These are phyloP conservation scores for Arabidopsis thaliana DNA, from an alignment of 345 rosid genomes.

Conservation along the genomic window TAIR10.1 NC_003075.7:11347501-11348000, in stretches of 20 bases:
- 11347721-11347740: slow-evolving; percentile 49
- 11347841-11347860: slow-evolving; percentile 39
- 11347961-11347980: slow-evolving; percentile 28
- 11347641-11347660: slow-evolving; percentile 43
- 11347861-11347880: slow-evolving; percentile 40
- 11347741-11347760: slow-evolving; percentile 49
- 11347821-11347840: background rate
- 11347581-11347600: slow-evolving; percentile 51
- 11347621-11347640: background rate
- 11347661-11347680: slow-evolving; percentile 43
- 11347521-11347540: slow-evolving; percentile 51
- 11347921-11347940: background rate
- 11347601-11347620: slow-evolving; percentile 34
- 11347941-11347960: slow-evolving; percentile 20
- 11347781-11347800: slow-evolving; percentile 53
- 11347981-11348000: slow-evolving; percentile 10
- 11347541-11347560: slow-evolving; percentile 47
- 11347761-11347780: slow-evolving; percentile 53
- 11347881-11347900: slow-evolving; percentile 24
- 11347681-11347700: slow-evolving; percentile 32
- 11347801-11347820: background rate
- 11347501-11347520: slow-evolving; percentile 52
- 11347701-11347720: slow-evolving; percentile 44
- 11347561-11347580: slow-evolving; percentile 47
- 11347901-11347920: background rate